Evolutionary conservation across 176 grass and related monocot genomes (phyloP), one percentile per base, ranked within the genome.

Genomic region (Eleusine coracana): DNA sequence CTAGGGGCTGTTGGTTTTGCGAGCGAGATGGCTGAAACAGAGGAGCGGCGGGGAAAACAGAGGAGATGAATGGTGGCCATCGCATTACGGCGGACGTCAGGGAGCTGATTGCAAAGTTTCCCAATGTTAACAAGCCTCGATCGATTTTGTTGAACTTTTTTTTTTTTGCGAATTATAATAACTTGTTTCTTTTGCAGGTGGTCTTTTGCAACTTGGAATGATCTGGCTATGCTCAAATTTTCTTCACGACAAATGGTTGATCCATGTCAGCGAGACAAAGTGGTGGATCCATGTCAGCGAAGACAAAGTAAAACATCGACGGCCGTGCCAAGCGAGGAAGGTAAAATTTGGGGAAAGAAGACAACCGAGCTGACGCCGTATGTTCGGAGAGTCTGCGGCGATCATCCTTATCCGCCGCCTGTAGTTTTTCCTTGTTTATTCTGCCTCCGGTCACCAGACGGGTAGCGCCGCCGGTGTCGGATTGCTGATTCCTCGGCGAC

Each of bases 371-470:
- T n/a, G 71, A 6, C 56, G 58, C 63, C 40, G 40, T 1, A 7
- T n/a, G 59, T 6, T 51, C 41, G 70, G 31, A 17, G 71, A 14
- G 31, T 34, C 37, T 7, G 59, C 23, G 28, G 44, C 1, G 36
- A 18, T 21, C 45, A 52, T 84, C 82, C 73, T 84, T 69, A 77
- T 84, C 82, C 73, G 11, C 29, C 28, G 62, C 82, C 60, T 10
- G 8, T 28, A 10, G 71, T 50, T 50, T 81, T 59, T 0, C 38
- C 13, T 28, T 8, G 69, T 28, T 6, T 34, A 66, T 29, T 31
- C 28, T 66, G 28, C 15, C 4, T 66, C 15, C 12, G 29, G 27
- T 55, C 29, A 52, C 9, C 34, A 25, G 13, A 75, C 34, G 52
- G 48, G 34, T 42, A 16, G 40, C 76, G 76, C 76, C 62, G 73